These are phyloP conservation scores for Seminavis robusta DNA, from an alignment of 108 stramenopile species.

Conservation along the genomic window DNA sequence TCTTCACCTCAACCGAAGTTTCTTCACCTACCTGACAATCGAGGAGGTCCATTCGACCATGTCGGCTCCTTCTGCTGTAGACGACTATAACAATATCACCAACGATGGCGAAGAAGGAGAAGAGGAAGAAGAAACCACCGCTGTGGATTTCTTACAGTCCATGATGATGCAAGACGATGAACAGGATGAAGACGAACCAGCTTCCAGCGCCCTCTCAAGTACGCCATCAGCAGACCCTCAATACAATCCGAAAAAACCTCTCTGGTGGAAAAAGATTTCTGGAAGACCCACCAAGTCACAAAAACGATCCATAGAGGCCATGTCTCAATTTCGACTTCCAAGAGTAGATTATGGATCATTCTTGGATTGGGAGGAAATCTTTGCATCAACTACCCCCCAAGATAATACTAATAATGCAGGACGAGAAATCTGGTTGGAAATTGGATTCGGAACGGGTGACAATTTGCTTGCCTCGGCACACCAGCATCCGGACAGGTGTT, in stretches of 20 bases:
- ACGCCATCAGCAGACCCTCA: background rate
- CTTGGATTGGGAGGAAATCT: conserved; percentile 24
- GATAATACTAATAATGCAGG: conserved; percentile 11
- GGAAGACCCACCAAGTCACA: conserved; percentile 59
- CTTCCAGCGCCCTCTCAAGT: no score
- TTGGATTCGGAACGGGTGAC: conserved; percentile 72
- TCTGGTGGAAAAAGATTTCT: conserved; percentile 63
- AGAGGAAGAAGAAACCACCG: no score
- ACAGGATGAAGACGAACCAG: no score
- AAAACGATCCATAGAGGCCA: conserved; percentile 40
- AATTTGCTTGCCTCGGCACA: conserved; percentile 51
- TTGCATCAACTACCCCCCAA: conserved; percentile 13
- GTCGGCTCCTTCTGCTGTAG: no score
- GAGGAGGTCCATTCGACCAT: no score
- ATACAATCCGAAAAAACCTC: conserved; percentile 56
- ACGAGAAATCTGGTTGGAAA: conserved; percentile 53
- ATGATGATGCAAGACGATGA: no score
- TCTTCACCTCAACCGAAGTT: no score
- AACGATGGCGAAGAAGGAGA: no score
- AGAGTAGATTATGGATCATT: conserved; percentile 12
- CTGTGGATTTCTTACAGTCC: no score
- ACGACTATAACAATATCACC: no score
- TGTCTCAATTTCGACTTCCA: conserved; percentile 32
- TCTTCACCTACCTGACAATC: no score
- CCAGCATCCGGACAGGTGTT: conserved; percentile 23